A percentile compares a stretch with the other conserved stretches of the same genome.
Conservation (phyloP, 2,329 filamentous ascomycete genomes). For the Trichoderma lentiforme region DNA sequence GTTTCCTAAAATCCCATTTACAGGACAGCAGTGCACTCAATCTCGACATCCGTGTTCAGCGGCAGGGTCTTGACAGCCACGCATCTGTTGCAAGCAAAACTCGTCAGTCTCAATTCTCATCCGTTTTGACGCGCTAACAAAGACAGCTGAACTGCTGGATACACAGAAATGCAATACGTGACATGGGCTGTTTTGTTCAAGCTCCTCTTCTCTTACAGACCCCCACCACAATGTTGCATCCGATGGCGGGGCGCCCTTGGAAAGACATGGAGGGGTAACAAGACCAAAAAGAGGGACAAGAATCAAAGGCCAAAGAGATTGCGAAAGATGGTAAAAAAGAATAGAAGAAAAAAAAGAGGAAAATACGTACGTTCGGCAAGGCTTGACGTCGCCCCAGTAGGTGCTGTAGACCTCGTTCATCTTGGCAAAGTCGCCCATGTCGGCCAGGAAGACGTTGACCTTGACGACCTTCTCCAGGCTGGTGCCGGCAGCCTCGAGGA, state of each 20-base stretch:
- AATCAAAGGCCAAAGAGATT: background rate
- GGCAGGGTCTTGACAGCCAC: constrained; percentile 37
- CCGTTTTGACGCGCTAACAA: background rate
- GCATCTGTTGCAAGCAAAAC: constrained; percentile 25
- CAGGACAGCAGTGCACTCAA: constrained; percentile 34
- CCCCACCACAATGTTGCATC: constrained; percentile 12
- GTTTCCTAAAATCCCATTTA: constrained; percentile 13
- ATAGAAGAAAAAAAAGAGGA: background rate
- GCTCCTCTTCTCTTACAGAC: background rate
- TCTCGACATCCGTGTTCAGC: constrained; percentile 33
- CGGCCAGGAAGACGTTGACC: constrained; percentile 68
- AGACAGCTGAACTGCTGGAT: background rate
- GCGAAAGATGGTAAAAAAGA: background rate
- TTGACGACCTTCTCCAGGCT: constrained; percentile 66
- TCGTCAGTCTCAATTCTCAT: background rate
- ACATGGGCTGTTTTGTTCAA: background rate
- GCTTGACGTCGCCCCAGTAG: constrained; percentile 58
- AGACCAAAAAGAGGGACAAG: background rate
- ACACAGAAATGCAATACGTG: background rate
- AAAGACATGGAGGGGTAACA: constrained; percentile 7
- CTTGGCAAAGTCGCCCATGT: constrained; percentile 70
- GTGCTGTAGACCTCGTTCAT: constrained; percentile 73
- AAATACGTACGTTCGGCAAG: constrained; percentile 39
- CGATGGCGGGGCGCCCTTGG: constrained; percentile 10
- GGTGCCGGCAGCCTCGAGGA: constrained; percentile 66